Conservation (phyloP, 331 rosid genomes). For the Acacia pycnantha region DNA sequence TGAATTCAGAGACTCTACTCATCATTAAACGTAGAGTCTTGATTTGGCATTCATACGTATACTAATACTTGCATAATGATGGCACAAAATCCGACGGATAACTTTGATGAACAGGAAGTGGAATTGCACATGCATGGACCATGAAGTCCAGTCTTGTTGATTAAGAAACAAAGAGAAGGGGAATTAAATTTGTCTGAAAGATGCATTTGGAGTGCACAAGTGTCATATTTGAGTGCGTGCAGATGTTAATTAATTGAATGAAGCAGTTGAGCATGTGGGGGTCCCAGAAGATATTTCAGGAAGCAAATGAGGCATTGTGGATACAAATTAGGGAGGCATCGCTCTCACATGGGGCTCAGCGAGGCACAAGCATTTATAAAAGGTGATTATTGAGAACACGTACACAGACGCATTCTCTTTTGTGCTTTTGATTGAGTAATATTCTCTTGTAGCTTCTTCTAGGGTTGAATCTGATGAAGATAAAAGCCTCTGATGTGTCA, state of each 20-base stretch:
- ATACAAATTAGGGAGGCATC: slow-evolving; percentile 36
- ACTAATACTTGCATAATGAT: neutral
- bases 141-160: neutral
- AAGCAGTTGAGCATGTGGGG: slow-evolving; percentile 41
- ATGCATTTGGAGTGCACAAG: neutral
- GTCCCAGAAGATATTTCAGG: slow-evolving; percentile 28
- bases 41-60: neutral
- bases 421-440: neutral
- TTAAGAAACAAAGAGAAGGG: neutral
- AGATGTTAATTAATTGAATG: slow-evolving; percentile 8
- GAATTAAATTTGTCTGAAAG: slow-evolving; percentile 19
- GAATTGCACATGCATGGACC: neutral
- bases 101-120: neutral
- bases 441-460: neutral
- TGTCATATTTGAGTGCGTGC: neutral
- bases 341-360: slow-evolving; percentile 33
- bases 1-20: neutral
- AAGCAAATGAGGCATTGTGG: slow-evolving; percentile 25
- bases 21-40: neutral
- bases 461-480: neutral
- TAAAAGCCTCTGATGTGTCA: slow-evolving; percentile 9
- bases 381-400: neutral
- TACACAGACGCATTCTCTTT: neutral
- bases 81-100: neutral
- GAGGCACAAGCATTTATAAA: slow-evolving; percentile 13